Evolutionary conservation across 345 rosid genomes (phyloP), one percentile per base, ranked within the genome.

Genomic region (Cardiospermum halicacabum): DNA sequence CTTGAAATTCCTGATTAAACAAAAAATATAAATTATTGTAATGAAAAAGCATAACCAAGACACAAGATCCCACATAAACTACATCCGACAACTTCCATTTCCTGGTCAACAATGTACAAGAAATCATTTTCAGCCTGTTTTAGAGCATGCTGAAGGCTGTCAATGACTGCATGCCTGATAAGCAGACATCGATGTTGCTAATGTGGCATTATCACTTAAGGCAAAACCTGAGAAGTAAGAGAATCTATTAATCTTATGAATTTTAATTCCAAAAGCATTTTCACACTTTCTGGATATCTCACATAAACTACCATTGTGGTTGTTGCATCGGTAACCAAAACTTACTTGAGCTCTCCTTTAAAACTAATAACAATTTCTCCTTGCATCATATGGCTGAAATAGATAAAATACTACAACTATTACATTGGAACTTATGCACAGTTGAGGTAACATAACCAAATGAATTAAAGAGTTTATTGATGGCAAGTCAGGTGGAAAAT

Each of bases 161-260:
- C 89, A 24, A 89, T 74, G 62, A 94, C 89, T 70, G 85, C 85
- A 34, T 74, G 77, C 69, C 82, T 86, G 73, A 79, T 81, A 48
- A 80, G 79, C 95, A 87, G 74, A 94, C 91, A 58, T 89, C 91
- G 4, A 95, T 94, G 68, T 94, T 91, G 96, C 99, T 69, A 94
- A 78, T 11, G 99, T 87, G 25, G 99, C 93, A 84, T 91, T 94
- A 39, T 96, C 99, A 68, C 97, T 89, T 68, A 94, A 59, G 57
- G 91, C 97, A 53, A 96, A 97, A 65, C 99, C 99, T n/a, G 99
- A 85, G 62, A 91, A 76, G 78, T 95, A 91, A 74, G 99, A 81
- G 80, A 94, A 87, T 53, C 96, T 83, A 65, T 93, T 81, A 0
- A 78, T 81, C 79, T 79, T 89, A 0, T 72, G 84, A 56, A 85